A percentile compares a stretch with the other conserved stretches of the same genome.
These are phyloP conservation scores for Teunomyces pallodes DNA, from an alignment of 805 yeast species.

Conservation along the genomic window DNA sequence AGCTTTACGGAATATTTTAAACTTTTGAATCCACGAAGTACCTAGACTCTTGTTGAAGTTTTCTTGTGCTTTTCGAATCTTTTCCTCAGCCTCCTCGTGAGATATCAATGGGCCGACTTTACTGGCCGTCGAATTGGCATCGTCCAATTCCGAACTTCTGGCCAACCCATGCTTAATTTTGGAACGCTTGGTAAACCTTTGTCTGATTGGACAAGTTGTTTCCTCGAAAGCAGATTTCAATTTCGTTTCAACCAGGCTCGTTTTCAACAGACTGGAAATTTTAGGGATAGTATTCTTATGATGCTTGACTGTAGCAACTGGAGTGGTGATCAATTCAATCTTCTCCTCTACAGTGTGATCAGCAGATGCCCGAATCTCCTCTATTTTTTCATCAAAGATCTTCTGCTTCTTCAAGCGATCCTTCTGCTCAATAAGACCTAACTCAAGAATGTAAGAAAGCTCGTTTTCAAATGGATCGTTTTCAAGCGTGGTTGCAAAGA, in stretches of 20 bases:
- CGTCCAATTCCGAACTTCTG: neutral
- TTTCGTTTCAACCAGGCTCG: neutral
- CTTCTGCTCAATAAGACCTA: constrained; percentile 66
- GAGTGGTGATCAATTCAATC: constrained; percentile 5
- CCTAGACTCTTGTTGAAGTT: constrained; percentile 26
- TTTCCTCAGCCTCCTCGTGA: constrained; percentile 25
- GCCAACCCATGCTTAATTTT: neutral
- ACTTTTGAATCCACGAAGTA: constrained; percentile 34
- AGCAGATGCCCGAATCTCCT: constrained; percentile 12
- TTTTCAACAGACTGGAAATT: constrained; percentile 4
- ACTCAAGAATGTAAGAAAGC: constrained; percentile 58
- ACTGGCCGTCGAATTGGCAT: neutral
- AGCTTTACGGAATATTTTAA: constrained; percentile 20
- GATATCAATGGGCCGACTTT: constrained; percentile 6
- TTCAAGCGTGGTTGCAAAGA: constrained; percentile 65
- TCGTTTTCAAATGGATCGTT: constrained; percentile 90
- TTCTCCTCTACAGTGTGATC: constrained; percentile 11
- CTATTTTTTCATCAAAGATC: constrained; percentile 31
- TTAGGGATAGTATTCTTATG: neutral
- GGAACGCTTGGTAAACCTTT: neutral
- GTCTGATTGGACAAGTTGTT: neutral
- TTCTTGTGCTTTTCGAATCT: constrained; percentile 25
- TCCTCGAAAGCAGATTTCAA: neutral
- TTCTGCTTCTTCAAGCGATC: constrained; percentile 51
- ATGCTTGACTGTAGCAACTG: neutral